phyloP scores from a whole-genome alignment of 2,329 filamentous ascomycete genomes.

The Alternaria sp. region DNA sequence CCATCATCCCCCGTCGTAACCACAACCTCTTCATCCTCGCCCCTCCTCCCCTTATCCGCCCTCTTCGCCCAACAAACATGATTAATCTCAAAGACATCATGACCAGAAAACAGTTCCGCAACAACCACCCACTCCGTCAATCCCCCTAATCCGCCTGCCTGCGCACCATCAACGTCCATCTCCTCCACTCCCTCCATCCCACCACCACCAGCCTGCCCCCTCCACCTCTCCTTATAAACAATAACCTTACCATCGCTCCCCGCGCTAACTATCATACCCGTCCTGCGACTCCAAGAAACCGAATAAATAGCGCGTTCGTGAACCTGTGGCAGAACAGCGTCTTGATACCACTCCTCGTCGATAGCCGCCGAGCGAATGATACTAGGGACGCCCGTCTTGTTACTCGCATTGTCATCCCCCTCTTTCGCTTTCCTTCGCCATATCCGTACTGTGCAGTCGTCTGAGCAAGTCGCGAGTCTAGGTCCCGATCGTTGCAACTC shows the following conservation, averaged over 20 bases:
- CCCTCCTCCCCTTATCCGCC: conserved; percentile 68
- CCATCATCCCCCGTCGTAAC: conserved; percentile 94
- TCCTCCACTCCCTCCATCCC: conserved; percentile 7
- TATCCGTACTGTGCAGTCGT: conserved; percentile 78
- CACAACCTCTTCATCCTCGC: conserved; percentile 76
- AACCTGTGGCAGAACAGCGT: conserved; percentile 72
- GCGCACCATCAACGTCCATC: conserved; percentile 23
- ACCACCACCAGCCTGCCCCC: conserved; percentile 27
- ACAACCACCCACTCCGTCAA: conserved; percentile 74
- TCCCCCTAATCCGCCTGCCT: not conserved
- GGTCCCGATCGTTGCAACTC: conserved; percentile 53
- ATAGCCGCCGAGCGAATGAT: conserved; percentile 77
- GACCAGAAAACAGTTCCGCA: conserved; percentile 72
- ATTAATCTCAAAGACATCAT: conserved; percentile 94
- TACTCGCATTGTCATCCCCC: conserved; percentile 51
- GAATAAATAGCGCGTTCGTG: conserved; percentile 87
- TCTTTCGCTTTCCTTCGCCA: conserved; percentile 73
- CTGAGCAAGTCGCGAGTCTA: conserved; percentile 81
- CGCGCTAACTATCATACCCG: conserved; percentile 82
- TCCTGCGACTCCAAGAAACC: conserved; percentile 78
- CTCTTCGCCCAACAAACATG: conserved; percentile 86
- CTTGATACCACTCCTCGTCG: conserved; percentile 84
- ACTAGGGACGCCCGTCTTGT: conserved; percentile 75
- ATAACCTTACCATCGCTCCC: conserved; percentile 70
- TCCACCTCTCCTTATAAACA: conserved; percentile 30